Evolutionary conservation across 805 yeast species (phyloP).

Genomic region (Pichia paraexigua): DNA sequence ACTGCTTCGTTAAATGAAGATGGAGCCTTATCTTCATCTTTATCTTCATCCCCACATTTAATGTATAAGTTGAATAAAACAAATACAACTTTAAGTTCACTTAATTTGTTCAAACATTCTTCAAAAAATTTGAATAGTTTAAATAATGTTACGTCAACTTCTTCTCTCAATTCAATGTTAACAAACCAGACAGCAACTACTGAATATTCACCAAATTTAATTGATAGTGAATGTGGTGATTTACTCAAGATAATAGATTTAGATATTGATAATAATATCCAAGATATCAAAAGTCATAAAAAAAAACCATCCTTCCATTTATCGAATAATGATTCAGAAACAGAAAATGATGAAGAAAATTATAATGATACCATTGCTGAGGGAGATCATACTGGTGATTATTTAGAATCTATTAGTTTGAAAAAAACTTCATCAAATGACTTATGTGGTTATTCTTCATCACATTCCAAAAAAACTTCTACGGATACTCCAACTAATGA

Average conservation of each 20-base stretch:
- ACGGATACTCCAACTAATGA: neutral
- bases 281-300: neutral
- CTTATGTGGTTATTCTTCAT: neutral
- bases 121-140: neutral
- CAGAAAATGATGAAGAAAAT: constrained; percentile 9
- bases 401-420: neutral
- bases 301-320: neutral
- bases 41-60: neutral
- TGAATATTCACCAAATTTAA: constrained; percentile 25
- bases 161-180: constrained; percentile 15
- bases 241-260: constrained; percentile 18
- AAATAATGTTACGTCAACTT: constrained; percentile 11
- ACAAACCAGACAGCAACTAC: constrained; percentile 20
- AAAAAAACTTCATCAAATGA: constrained; percentile 1
- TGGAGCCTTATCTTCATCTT: neutral
- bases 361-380: neutral
- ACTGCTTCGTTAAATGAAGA: neutral
- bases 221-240: constrained; percentile 24
- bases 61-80: neutral
- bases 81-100: neutral
- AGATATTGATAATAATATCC: constrained; percentile 11
- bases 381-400: constrained; percentile 1
- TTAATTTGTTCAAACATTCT: neutral
- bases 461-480: neutral
- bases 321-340: constrained; percentile 5